Base-by-base conservation (phyloP, 2,329 filamentous ascomycete species). In the Aspergillus spinulosporus region DNA sequence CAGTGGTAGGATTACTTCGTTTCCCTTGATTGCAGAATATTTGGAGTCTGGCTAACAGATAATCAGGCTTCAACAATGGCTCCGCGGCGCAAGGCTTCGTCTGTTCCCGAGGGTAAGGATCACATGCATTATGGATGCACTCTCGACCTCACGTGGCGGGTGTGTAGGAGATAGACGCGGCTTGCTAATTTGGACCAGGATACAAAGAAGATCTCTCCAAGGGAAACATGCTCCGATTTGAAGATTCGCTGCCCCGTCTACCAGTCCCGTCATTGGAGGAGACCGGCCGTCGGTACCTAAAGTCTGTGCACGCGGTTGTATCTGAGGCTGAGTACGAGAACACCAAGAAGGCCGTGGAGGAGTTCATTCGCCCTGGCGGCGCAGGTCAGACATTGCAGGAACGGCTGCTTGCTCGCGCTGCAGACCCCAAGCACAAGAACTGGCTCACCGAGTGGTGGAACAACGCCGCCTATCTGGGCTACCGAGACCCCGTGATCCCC, bases 391-490 rank as follows among this genome's bases (percentile, higher is more conserved):
- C 85, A 68, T 86, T 99, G 43, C 94, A 99, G 79, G 88, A 96
- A 72, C 89, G 93, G 74, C 82, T 99, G 62, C 68, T 93, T 50
- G 90, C 89, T 57, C 85, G 86, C 61, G 84, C 89, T 60, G 88
- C 91, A 65, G 85, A 96, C 64, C 88, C 92, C 49, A 87, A 89
- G 60, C 78, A 84, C 72, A 91, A 89, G 79, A 99, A 97, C 78
- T 99, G 94, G 94, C 82, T 99, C 56, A 87, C 88, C 66, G 93
- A 99, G 66, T 99, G 94, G 94, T 99, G 94, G 94, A 97, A 99
- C 74, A 86, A 96, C 52, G 85, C 87, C 3, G 94, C 94, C 57
- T 99, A 99, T 77, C 85, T 99, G 63, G 83, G 79, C 63, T 97
- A 97, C 80, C 89, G 93, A 63, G 94, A 97, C 74, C 94, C 94